Conservation (phyloP, 441 rosid genomes). For the Adansonia grandidieri region DNA sequence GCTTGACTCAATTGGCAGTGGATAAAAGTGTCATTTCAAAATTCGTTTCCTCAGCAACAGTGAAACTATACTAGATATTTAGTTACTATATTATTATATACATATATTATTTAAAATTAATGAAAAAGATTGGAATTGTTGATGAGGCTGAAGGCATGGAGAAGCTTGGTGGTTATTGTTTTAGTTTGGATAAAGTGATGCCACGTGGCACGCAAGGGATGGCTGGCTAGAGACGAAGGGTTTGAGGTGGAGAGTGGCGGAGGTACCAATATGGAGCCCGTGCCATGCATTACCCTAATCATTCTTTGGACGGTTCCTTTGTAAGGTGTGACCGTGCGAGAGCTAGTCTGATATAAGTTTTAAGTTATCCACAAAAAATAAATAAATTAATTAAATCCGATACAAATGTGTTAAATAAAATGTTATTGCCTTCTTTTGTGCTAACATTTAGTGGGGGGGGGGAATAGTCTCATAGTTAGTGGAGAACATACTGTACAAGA, state of each 20-base stretch:
- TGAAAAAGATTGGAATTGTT: conserved; percentile 38
- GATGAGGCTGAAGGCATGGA: conserved; percentile 66
- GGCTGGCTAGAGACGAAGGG: conserved; percentile 58
- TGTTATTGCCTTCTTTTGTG: too few species aligned
- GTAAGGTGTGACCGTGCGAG: not conserved
- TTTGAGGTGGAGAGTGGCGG: conserved; percentile 50
- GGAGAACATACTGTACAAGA: too few species aligned
- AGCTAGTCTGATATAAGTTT: too few species aligned
- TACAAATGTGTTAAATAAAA: too few species aligned
- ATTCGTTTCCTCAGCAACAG: not conserved
- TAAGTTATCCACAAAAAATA: too few species aligned
- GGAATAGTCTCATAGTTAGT: too few species aligned
- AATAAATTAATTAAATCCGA: too few species aligned
- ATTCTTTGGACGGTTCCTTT: conserved; percentile 20
- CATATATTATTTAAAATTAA: not conserved
- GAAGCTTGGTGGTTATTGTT: conserved; percentile 55
- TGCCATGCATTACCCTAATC: conserved; percentile 21
- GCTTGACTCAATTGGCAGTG: not conserved
- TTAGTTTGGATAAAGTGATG: conserved; percentile 50
- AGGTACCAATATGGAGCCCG: conserved; percentile 16
- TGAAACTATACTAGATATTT: not conserved
- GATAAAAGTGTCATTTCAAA: conserved; percentile 24
- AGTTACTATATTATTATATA: not conserved
- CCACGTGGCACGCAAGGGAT: conserved; percentile 53
- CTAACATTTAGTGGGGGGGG: too few species aligned